Evolutionary conservation across 75 land plant genomes (phyloP), one percentile per base, ranked within the genome.

Genomic region (Pseudotsuga menziesii): DNA sequence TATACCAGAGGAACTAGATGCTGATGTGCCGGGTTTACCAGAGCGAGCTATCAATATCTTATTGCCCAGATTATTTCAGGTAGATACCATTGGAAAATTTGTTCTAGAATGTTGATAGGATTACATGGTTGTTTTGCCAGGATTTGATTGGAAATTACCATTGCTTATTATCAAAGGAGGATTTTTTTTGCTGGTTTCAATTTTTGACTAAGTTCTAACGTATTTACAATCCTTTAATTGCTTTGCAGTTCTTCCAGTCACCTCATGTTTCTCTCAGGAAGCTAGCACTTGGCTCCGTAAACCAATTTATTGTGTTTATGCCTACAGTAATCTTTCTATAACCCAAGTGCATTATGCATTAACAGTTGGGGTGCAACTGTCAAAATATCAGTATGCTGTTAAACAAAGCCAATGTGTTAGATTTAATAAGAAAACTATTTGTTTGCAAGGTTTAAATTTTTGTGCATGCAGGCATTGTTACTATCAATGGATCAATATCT

Each of bases 61-160:
- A 57, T 76, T 97, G 67, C 99, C 99, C 32, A 85, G 98, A 84
- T 82, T 97, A 74, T 84, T 92, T 57, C 89, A 93, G 97, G 98
- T 95, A 20, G 22, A 25, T 19, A 5, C 74, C 55, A 56, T 71
- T 78, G 27, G 58, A 59, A 17, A 48, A 23, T 66, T 62, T 66
- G 55, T 67, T 75, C 41, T 36, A 48, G 13, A 48, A 58, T n/a
- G 29, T 75, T 57, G 61, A 6, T 27, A 73, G 20, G 39, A 77
- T 82, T 74, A 15, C 59, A 6, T 61, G 5, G 57, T 20, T n/a
- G 64, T 39, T 19, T 13, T 4, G 25, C 32, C 12, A 78, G 29
- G 15, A 5, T 44, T 75, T 23, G 29, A 56, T 57, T 12, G 54
- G 54, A 9, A 48, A 48, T 9, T 48, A 48, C 15, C 32, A 57